phyloP scores from a whole-genome alignment of 257 asterid genomes.

The Cordia subcordata region DNA sequence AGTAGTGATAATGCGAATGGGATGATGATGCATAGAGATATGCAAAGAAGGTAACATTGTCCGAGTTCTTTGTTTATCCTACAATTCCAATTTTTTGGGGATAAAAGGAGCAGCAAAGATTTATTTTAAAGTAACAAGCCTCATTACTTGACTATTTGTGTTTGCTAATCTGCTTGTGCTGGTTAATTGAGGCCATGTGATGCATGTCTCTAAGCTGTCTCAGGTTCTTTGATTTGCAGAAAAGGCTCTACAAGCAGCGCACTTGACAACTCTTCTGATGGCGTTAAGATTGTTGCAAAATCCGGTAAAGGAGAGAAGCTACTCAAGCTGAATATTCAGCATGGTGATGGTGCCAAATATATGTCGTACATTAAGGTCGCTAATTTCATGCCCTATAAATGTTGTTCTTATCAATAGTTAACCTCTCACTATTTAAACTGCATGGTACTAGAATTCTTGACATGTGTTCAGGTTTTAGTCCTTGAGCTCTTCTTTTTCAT shows the following conservation, averaged over 20 bases:
- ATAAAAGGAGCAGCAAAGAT: not conserved
- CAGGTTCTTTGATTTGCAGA: conserved; percentile 41
- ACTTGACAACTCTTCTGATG: conserved; percentile 40
- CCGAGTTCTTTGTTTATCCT: conserved; percentile 6
- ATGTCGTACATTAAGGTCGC: conserved; percentile 95
- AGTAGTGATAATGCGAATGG: conserved; percentile 45
- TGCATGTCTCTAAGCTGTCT: conserved; percentile 10
- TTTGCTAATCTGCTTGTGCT: not conserved
- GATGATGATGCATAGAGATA: conserved; percentile 39
- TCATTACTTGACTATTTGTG: too few relatives aligned
- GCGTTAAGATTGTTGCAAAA: conserved; percentile 35
- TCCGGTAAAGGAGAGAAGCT: conserved; percentile 49
- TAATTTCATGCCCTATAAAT: conserved; percentile 3
- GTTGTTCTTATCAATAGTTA: not conserved
- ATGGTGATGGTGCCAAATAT: conserved; percentile 71
- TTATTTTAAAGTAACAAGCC: too few relatives aligned
- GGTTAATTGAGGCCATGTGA: not conserved
- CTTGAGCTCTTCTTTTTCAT: too few relatives aligned
- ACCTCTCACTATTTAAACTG: not conserved
- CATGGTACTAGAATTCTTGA: not conserved
- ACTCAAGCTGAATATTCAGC: conserved; percentile 56
- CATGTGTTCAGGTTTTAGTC: too few relatives aligned
- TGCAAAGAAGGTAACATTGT: conserved; percentile 46
- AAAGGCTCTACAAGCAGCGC: conserved; percentile 40
- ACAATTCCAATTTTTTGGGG: not conserved